Evolutionary conservation across 2,329 filamentous ascomycete genomes (phyloP).

Genomic region (Phialophora macrospora): DNA sequence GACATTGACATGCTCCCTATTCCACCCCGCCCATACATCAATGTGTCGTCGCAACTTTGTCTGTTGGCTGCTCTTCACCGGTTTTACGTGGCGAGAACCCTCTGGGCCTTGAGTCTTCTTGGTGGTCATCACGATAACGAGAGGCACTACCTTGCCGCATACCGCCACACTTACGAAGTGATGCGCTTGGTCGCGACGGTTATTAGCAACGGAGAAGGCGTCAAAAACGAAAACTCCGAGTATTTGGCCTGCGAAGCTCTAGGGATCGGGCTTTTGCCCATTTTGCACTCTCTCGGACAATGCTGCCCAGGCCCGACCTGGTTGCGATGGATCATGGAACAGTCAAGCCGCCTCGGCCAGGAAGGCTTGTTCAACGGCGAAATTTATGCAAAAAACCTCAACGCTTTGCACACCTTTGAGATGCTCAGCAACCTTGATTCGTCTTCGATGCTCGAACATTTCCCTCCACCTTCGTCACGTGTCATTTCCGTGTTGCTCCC

Average conservation of each 20-base stretch:
- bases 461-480: slow-evolving; percentile 17
- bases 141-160: slow-evolving; percentile 9
- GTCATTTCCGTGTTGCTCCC: slow-evolving; percentile 14
- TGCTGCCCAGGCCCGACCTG: slow-evolving; percentile 14
- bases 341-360: slow-evolving; percentile 5
- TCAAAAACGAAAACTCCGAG: background rate
- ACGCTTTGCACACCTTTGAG: slow-evolving; percentile 16
- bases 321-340: slow-evolving; percentile 15
- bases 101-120: slow-evolving; percentile 10
- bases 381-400: slow-evolving; percentile 17
- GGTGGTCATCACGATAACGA: slow-evolving; percentile 7
- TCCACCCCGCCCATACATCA: background rate
- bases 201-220: background rate
- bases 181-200: slow-evolving; percentile 8
- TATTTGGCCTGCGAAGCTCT: slow-evolving; percentile 15
- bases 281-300: slow-evolving; percentile 13
- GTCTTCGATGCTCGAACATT: slow-evolving; percentile 2
- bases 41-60: background rate
- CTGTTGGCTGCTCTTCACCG: slow-evolving; percentile 14
- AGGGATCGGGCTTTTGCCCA: slow-evolving; percentile 11
- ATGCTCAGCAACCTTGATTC: slow-evolving; percentile 6
- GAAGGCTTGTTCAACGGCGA: slow-evolving; percentile 20
- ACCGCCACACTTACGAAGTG: slow-evolving; percentile 17
- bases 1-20: background rate
- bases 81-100: slow-evolving; percentile 19